Base-by-base conservation (phyloP, 495 filamentous ascomycete genomes). In the Hyaloscypha finlandica region DNA sequence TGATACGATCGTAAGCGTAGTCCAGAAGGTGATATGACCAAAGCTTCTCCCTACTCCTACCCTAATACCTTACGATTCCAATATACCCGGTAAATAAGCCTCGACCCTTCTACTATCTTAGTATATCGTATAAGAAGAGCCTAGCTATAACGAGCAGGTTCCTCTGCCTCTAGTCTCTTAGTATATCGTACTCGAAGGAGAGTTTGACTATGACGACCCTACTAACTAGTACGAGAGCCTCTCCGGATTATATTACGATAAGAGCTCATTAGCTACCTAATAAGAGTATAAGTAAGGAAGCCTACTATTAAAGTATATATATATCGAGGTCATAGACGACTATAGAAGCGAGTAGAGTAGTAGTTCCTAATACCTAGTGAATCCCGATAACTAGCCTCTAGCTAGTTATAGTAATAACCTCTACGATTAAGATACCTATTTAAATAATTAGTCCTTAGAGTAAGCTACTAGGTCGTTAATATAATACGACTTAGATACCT, bases 41-140 rank as follows among this genome's bases (percentile, higher is more conserved):
- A 67, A 67, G 64, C 56, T 39, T 33, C 56, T 61, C 54, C 45
- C 39, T 8, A 67, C 64, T 67, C 64, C 55, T 1, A 56, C 64
- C 42, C 29, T 22, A n/a, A 61, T 35, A 32, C 56, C 64, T 61
- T 67, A 9, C 25, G 61, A 60, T 67, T 16, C 37, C 30, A 32
- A 61, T 19, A 67, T 19, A 61, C 56, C 64, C 25, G 31, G 57
- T 56, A 56, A 61, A 25, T 42, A 67, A 29, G 64, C 64, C 54
- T 30, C 25, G 2, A 59, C 58, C 30, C 55, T 35, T 67, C 56
- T 67, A 42, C 37, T 54, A 8, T 65, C 64, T 45, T 33, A 59
- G 55, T 20, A 65, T 65, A 42, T 65, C 51, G 51, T 19, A 65
- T 14, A 65, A 57, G 48, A 57, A 63, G 51, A 57, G 54, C 20